phyloP scores from a whole-genome alignment of 2,329 filamentous ascomycete species.

The Aspergillus ochraceus region DNA sequence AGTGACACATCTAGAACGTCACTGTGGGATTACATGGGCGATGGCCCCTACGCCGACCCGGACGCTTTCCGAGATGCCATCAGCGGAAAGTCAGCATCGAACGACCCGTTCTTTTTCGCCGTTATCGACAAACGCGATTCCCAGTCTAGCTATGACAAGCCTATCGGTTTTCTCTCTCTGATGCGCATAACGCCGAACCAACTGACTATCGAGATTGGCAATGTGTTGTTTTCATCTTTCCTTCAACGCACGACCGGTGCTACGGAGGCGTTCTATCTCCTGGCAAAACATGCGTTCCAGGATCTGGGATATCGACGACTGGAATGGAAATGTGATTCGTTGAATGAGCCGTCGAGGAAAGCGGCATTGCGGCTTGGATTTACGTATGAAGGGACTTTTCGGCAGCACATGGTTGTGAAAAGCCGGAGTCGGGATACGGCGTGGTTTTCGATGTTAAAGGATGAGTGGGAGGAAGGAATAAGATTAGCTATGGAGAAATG shows the following conservation, averaged over 20 bases:
- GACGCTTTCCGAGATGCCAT: constrained; percentile 31
- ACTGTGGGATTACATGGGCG: constrained; percentile 47
- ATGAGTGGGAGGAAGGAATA: constrained; percentile 62
- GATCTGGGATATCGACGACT: constrained; percentile 56
- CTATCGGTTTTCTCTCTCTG: background rate
- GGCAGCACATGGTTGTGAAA: constrained; percentile 62
- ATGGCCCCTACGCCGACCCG: constrained; percentile 36
- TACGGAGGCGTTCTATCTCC: background rate
- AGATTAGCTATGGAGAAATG: constrained; percentile 55
- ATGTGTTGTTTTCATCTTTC: background rate
- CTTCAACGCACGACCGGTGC: background rate
- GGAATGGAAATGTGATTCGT: constrained; percentile 64
- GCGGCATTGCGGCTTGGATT: constrained; percentile 62
- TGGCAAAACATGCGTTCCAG: constrained; percentile 56
- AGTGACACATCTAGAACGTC: constrained; percentile 14
- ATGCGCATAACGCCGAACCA: background rate
- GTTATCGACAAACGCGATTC: background rate
- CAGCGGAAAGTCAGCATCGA: background rate
- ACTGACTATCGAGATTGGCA: background rate
- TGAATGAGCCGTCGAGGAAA: constrained; percentile 55
- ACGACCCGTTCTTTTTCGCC: background rate
- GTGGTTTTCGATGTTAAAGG: constrained; percentile 60
- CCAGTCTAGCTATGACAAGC: background rate
- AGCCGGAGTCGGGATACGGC: constrained; percentile 59
- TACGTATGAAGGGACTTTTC: constrained; percentile 59